Evolutionary conservation across 805 yeast genomes (phyloP), one percentile per base, ranked within the genome.

Genomic region (Ogataea trehaloabstinens): DNA sequence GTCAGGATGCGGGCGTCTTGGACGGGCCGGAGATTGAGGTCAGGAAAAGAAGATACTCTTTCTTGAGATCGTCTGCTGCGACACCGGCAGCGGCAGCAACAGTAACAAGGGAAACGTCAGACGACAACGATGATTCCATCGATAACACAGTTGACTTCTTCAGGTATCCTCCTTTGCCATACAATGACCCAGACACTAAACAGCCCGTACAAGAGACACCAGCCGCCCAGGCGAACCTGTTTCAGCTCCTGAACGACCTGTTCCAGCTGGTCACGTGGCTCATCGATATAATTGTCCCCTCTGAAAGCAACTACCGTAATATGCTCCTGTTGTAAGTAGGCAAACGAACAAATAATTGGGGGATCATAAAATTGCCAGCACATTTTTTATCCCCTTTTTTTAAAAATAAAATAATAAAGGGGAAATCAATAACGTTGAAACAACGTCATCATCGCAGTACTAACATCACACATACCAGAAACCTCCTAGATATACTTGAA

Each of bases 311-410:
- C 25, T 50, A 46, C 31, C 43, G 58, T 13, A 55, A 44, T 28
- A 19, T 53, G 28, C 31, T 46, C n/a, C 42, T 55, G 24, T 31
- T 55, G 59, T 54, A 49, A 42, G 59, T 49, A 12, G 8, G 25
- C n/a, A n/a, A n/a, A n/a, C n/a, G n/a, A n/a, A n/a, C n/a, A n/a
- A n/a, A n/a, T n/a, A n/a, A n/a, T n/a, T n/a, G n/a, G n/a, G n/a
- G n/a, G 15, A 5, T 24, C 16, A 6, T 7, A 22, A 22, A 12
- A 22, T 24, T 28, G 17, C 24, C 31, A n/a, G 24, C 25, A 12
- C 28, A 15, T 18, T 22, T 34, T 20, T 24, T 25, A 41, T 41
- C 22, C 36, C 35, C 31, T 39, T 27, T 8, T 27, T 11, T 27
- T 7, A 7, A 16, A 27, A 27, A 12, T 11, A 27, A 27, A 27